Conservation (phyloP, 2,329 filamentous ascomycete genomes). For the Botrytis pseudocinerea region DNA sequence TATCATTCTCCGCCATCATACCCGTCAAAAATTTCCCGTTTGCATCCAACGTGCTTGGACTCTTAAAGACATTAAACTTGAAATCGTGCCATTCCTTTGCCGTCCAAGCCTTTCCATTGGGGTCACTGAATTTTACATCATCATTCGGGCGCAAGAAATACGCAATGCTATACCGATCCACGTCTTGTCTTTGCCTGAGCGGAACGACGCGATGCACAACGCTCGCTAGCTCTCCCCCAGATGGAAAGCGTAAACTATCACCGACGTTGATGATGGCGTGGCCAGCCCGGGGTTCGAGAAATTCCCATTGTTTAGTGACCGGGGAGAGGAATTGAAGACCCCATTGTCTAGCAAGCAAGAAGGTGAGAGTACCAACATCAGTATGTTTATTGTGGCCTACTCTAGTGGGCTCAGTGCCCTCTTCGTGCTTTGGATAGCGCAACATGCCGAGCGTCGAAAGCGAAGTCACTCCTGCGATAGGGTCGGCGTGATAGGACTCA, state of each 20-base stretch:
- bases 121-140: not conserved
- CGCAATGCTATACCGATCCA: not conserved
- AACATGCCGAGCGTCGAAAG: not conserved
- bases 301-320: not conserved
- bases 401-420: not conserved
- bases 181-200: not conserved
- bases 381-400: not conserved
- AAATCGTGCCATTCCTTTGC: not conserved
- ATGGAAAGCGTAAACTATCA: not conserved
- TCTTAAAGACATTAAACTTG: not conserved
- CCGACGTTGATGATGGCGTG: not conserved
- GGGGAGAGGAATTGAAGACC: not conserved
- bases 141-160: not conserved
- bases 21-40: not conserved
- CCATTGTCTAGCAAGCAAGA: not conserved
- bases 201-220: not conserved
- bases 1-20: not conserved
- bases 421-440: not conserved
- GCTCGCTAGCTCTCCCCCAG: not conserved
- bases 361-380: not conserved
- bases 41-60: not conserved
- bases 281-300: not conserved
- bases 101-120: not conserved
- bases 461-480: not conserved
- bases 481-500: not conserved